Base-by-base conservation (phyloP, 495 filamentous ascomycete genomes). In the Endocarpon pusillum region DNA sequence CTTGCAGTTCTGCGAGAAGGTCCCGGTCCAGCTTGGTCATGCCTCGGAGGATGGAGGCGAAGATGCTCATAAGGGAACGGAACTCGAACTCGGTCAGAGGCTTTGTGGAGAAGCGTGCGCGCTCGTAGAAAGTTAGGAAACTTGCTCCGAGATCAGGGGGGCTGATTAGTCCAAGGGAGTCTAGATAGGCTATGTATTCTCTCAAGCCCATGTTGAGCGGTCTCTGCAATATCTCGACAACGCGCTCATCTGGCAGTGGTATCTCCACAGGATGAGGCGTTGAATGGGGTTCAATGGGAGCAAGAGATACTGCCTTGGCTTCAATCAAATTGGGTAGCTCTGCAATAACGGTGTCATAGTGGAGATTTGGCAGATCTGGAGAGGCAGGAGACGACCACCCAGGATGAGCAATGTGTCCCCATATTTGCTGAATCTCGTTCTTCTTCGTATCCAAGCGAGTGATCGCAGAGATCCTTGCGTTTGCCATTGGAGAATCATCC, bases 311-410 rank as follows among this genome's bases (percentile, higher is more conserved):
- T 4, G 85, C 89, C 55, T 85, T 85, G 0, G 84, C 86, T 53
- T 97, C 89, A 37, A 97, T 84, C 16, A 97, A 62, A 45, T 93
- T 78, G 2, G 87, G 81, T 10, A 97, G 62, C 57, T 96, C 91
- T 14, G 63, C 58, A 9, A 97, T 68, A n/a, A 97, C 81, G 0
- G 67, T 71, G 24, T 61, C 61, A 49, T 87, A 94, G 29, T 86
- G 73, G 7, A 94, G 54, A 42, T 85, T 72, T 3, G 84, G 73
- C 2, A 91, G 53, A 44, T 91, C 78, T 2, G 61, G 58, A 0
- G 72, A 80, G 6, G 58, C 55, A 4, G 89, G 85, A 2, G 84
- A 75, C 3, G 77, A 78, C 89, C 91, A 96, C 31, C 87, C 91
- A 0, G 78, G 71, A 43, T 97, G 89, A 37, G 75, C 67, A 32